These are phyloP conservation scores for Anaeromyces robustus DNA, from an alignment of 192 early-diverging fungal genomes.

Conservation along the genomic window DNA sequence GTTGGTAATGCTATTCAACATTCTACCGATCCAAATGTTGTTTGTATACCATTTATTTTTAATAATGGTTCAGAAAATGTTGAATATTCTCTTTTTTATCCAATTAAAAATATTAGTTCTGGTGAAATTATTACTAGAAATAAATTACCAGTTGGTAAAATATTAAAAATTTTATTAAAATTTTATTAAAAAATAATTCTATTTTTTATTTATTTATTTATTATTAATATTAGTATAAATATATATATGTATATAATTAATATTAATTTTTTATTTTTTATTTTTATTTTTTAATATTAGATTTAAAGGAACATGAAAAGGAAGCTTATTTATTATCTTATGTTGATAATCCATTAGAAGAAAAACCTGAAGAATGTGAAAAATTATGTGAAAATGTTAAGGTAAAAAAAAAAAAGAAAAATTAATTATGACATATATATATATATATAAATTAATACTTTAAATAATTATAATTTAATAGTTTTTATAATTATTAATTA, in stretches of 20 bases:
- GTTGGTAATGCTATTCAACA: slow-evolving; percentile 49
- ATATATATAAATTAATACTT: too few species aligned
- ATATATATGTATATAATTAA: too few species aligned
- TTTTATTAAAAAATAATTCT: too few species aligned
- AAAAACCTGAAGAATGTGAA: neutral
- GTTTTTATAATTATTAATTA: too few species aligned
- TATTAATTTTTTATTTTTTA: too few species aligned
- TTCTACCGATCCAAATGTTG: slow-evolving; percentile 36
- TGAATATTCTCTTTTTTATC: slow-evolving; percentile 50
- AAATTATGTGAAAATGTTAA: neutral
- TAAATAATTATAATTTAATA: too few species aligned
- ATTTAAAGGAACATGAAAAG: neutral
- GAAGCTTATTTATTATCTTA: neutral
- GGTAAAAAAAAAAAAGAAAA: neutral
- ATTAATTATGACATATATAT: too few species aligned
- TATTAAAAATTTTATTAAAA: too few species aligned
- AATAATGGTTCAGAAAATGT: slow-evolving; percentile 26
- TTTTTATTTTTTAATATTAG: neutral
- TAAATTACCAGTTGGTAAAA: neutral
- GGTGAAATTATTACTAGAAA: slow-evolving; percentile 37
- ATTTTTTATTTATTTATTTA: too few species aligned
- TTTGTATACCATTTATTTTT: slow-evolving; percentile 48
- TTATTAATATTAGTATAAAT: too few species aligned
- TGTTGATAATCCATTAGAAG: neutral
- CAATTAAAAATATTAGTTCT: slow-evolving; percentile 27